These are phyloP conservation scores for Trypanosoma conorhini DNA, from an alignment of 208 protist species.

Conservation along the genomic window DNA sequence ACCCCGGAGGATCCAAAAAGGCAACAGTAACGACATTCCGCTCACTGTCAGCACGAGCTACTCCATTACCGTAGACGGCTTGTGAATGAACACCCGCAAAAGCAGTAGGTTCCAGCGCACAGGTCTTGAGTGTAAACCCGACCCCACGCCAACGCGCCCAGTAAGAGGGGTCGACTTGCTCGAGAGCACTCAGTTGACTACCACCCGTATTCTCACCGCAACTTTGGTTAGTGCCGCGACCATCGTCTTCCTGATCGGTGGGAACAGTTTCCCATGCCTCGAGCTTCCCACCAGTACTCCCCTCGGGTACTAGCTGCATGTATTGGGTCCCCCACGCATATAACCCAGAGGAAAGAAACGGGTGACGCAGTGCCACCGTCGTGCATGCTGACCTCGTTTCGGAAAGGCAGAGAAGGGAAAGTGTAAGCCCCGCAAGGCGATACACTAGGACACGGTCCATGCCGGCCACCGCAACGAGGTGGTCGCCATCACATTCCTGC, in stretches of 20 bases:
- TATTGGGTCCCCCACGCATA: constrained; percentile 31
- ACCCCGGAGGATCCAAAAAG: constrained; percentile 10
- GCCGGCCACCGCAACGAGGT: constrained; percentile 34
- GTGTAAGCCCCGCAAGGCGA: constrained; percentile 22
- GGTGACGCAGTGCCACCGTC: constrained; percentile 35
- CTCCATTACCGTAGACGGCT: constrained; percentile 19
- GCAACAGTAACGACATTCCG: constrained; percentile 43
- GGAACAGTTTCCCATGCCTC: background rate
- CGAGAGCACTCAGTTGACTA: background rate
- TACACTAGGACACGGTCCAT: constrained; percentile 35
- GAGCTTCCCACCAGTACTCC: constrained; percentile 11
- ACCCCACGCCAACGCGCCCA: constrained; percentile 9
- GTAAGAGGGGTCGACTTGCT: background rate
- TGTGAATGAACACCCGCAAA: constrained; percentile 21
- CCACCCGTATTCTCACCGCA: background rate
- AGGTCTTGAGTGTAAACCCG: constrained; percentile 11
- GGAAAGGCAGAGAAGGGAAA: constrained; percentile 24
- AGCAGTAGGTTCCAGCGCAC: constrained; percentile 25
- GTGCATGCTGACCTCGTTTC: constrained; percentile 29
- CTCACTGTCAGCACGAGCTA: constrained; percentile 44
- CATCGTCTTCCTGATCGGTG: background rate
- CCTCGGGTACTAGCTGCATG: constrained; percentile 30
- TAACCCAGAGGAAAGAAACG: constrained; percentile 37
- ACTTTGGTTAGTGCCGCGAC: background rate
- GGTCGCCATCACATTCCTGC: constrained; percentile 12